Percentiles rank a stretch among this genome's conserved stretches.
Conservation (phyloP, 2,329 filamentous ascomycete genomes). For the Paecilomyces sp. region DNA sequence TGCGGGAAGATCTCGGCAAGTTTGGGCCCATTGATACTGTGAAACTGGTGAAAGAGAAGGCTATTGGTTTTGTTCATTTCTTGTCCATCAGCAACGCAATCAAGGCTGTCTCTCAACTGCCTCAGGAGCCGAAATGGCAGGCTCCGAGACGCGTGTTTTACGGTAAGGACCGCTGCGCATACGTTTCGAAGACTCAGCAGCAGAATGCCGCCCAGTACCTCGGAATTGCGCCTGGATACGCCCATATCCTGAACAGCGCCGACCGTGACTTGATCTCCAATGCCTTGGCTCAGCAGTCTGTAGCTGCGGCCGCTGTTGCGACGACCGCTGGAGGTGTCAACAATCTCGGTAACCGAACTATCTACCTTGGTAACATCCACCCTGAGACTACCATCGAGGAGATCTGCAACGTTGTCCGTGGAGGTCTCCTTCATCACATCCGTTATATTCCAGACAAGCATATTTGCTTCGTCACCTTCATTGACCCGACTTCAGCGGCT, state of each 20-base stretch:
- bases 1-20: slow-evolving; percentile 90
- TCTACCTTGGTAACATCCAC: slow-evolving; percentile 97
- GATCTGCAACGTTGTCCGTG: slow-evolving; percentile 97
- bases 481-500: slow-evolving; percentile 93
- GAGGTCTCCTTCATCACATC: slow-evolving; percentile 92
- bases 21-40: slow-evolving; percentile 95
- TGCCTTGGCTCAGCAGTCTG: slow-evolving; percentile 92
- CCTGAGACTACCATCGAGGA: slow-evolving; percentile 98
- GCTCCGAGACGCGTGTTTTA: slow-evolving; percentile 94
- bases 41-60: slow-evolving; percentile 97
- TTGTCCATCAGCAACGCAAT: slow-evolving; percentile 95
- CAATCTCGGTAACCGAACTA: slow-evolving; percentile 94
- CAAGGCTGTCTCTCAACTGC: slow-evolving; percentile 93
- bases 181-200: slow-evolving; percentile 98
- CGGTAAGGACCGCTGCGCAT: slow-evolving; percentile 95
- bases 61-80: slow-evolving; percentile 96
- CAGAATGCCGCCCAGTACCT: slow-evolving; percentile 98
- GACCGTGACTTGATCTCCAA: slow-evolving; percentile 96
- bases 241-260: slow-evolving; percentile 90
- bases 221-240: slow-evolving; percentile 92
- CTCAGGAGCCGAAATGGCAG: slow-evolving; percentile 96
- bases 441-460: slow-evolving; percentile 99
- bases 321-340: slow-evolving; percentile 95
- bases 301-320: slow-evolving; percentile 90
- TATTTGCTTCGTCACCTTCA: slow-evolving; percentile 99